Percentiles rank a stretch among this genome's conserved stretches.
These are phyloP conservation scores for Coelastrella sp. DNA, from an alignment of 139 green algal genomes.

Conservation along the genomic window DNA sequence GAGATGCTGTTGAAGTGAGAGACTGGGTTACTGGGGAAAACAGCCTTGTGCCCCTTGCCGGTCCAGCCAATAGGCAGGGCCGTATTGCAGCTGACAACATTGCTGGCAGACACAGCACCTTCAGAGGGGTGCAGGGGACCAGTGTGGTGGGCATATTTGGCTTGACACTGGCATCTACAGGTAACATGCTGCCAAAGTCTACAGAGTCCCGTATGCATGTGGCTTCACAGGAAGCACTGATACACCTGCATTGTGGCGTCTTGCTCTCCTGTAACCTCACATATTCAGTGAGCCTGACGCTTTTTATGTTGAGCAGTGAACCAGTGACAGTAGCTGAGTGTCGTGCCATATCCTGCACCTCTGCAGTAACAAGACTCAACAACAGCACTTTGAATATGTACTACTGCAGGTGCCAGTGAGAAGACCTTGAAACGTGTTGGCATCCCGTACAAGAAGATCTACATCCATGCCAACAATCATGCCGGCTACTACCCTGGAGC, in stretches of 20 bases:
- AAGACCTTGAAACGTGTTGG: slow-evolving; percentile 55
- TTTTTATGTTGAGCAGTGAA: too few relatives aligned
- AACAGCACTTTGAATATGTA: too few relatives aligned
- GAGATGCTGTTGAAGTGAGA: slow-evolving; percentile 63
- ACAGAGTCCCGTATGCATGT: too few relatives aligned
- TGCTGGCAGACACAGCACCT: slow-evolving; percentile 38
- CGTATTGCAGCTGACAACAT: slow-evolving; percentile 63
- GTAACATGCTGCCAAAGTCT: too few relatives aligned
- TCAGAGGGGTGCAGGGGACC: slow-evolving; percentile 66
- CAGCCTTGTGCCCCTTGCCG: slow-evolving; percentile 61
- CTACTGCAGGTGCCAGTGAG: slow-evolving; percentile 44
- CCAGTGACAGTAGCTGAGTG: too few relatives aligned
- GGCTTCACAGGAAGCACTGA: too few relatives aligned
- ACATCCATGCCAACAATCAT: slow-evolving; percentile 66
- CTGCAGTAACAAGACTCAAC: too few relatives aligned
- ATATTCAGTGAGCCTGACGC: too few relatives aligned
- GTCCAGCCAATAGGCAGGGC: slow-evolving; percentile 61
- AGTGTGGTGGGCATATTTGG: slow-evolving; percentile 61
- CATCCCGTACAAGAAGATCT: slow-evolving; percentile 56
- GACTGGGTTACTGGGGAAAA: slow-evolving; percentile 62
- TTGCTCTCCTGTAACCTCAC: too few relatives aligned
- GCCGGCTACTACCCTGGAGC: slow-evolving; percentile 69
- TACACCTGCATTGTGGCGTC: too few relatives aligned
- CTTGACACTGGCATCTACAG: slow-evolving; percentile 59
- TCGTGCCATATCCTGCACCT: too few relatives aligned